A percentile compares a stretch with the other conserved stretches of the same genome.
phyloP scores from a whole-genome alignment of 2,329 filamentous ascomycete genomes.

The Aspergillus fumigatus region DNA sequence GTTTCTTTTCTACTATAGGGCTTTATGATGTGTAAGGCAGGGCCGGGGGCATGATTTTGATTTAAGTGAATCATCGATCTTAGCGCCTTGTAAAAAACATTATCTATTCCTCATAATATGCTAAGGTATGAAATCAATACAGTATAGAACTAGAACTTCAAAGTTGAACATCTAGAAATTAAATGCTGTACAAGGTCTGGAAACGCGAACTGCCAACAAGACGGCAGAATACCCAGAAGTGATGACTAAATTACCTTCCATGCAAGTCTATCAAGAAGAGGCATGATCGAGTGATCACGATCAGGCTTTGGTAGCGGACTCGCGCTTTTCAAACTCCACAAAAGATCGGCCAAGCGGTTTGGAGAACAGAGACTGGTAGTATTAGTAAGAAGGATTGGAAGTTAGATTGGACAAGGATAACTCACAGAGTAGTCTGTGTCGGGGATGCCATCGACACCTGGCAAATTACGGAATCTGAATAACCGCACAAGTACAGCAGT shows the following conservation, averaged over 20 bases:
- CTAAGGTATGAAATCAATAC: neutral
- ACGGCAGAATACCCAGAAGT: neutral
- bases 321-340: slow-evolving; percentile 65
- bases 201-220: neutral
- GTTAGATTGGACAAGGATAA: neutral
- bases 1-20: neutral
- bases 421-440: slow-evolving; percentile 55
- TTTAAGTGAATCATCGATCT: neutral
- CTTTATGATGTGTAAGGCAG: neutral
- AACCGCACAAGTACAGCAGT: slow-evolving; percentile 68
- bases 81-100: slow-evolving; percentile 1
- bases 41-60: neutral
- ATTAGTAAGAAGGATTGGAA: neutral
- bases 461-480: slow-evolving; percentile 70
- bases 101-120: neutral
- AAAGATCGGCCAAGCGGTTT: slow-evolving; percentile 66
- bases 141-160: neutral
- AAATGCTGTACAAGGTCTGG: neutral
- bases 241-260: neutral
- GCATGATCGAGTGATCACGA: neutral
- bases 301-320: slow-evolving; percentile 22
- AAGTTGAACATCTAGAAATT: neutral
- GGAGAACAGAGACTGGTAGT: slow-evolving; percentile 58
- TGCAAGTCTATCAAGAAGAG: neutral
- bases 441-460: slow-evolving; percentile 24